These are phyloP conservation scores for Gossypium arboreum DNA, from an alignment of 345 rosid genomes.

Conservation along the genomic window DNA sequence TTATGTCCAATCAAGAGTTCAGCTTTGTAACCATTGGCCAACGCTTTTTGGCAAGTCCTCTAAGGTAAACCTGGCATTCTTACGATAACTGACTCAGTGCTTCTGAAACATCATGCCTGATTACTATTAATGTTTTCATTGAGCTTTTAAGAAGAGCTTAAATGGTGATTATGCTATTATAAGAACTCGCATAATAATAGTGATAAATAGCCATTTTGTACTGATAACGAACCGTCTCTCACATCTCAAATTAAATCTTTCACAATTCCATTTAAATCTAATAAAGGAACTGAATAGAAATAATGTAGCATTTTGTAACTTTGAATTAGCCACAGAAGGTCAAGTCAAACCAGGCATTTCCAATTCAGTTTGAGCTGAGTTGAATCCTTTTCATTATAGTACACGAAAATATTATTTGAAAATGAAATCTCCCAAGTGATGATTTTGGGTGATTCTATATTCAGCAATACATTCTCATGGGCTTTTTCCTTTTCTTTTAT, in stretches of 20 bases:
- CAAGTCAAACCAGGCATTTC: background rate
- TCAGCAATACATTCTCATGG: slow-evolving; percentile 1
- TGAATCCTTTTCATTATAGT: background rate
- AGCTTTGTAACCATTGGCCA: slow-evolving; percentile 96
- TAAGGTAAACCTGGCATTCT: slow-evolving; percentile 50
- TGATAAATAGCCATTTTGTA: background rate
- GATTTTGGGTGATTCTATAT: background rate
- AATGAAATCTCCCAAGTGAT: background rate
- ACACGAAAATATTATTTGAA: background rate
- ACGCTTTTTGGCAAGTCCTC: slow-evolving; percentile 90
- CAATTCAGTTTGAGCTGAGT: background rate
- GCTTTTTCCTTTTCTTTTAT: background rate
- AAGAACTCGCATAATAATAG: background rate
- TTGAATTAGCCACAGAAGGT: background rate
- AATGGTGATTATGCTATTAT: background rate
- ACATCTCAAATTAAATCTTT: background rate
- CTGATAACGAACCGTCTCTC: background rate
- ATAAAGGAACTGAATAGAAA: background rate
- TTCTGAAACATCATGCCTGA: background rate
- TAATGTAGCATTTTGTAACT: background rate
- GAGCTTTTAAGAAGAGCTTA: background rate
- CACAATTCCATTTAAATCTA: background rate
- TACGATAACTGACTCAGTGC: background rate
- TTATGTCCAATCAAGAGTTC: slow-evolving; percentile 99
- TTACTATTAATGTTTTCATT: background rate